Conservation (phyloP, 2,329 filamentous ascomycete genomes). For the Eutypella sp. region DNA sequence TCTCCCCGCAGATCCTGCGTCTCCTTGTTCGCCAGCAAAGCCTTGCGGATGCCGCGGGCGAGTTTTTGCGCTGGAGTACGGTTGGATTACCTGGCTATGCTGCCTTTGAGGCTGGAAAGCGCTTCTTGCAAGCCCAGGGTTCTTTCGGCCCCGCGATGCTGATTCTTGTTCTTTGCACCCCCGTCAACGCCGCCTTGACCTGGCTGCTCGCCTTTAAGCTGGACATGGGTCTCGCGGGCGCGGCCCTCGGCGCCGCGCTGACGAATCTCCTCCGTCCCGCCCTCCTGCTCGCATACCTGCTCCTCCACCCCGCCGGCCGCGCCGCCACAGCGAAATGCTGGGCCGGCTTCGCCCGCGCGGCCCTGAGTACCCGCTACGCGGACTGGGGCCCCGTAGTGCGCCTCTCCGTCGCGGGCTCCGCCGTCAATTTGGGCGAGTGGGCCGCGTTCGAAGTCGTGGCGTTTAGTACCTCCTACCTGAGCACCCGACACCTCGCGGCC, state of each 20-base stretch:
- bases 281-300: conserved; percentile 41
- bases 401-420: conserved; percentile 33
- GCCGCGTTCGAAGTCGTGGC: conserved; percentile 38
- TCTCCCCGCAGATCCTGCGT: conserved; percentile 40
- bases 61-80: conserved; percentile 43
- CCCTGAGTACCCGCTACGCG: conserved; percentile 33
- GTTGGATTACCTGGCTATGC: conserved; percentile 49
- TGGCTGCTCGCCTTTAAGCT: conserved; percentile 41
- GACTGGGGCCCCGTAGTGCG: conserved; percentile 37
- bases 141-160: conserved; percentile 45
- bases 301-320: conserved; percentile 34
- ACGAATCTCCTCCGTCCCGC: conserved; percentile 44
- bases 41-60: conserved; percentile 43
- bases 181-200: conserved; percentile 43
- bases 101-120: conserved; percentile 48
- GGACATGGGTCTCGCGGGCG: conserved; percentile 44
- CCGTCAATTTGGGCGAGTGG: conserved; percentile 38
- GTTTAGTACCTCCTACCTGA: conserved; percentile 39
- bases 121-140: conserved; percentile 51
- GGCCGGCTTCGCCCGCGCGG: conserved; percentile 34
- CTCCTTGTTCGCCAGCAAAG: conserved; percentile 42
- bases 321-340: conserved; percentile 36
- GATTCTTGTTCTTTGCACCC: conserved; percentile 41
- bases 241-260: conserved; percentile 44
- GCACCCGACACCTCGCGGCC: conserved; percentile 36